A percentile compares a stretch with the other conserved stretches of the same genome.
Evolutionary conservation across 306 rosid species (phyloP).

Genomic region (Rosa multiflora): DNA sequence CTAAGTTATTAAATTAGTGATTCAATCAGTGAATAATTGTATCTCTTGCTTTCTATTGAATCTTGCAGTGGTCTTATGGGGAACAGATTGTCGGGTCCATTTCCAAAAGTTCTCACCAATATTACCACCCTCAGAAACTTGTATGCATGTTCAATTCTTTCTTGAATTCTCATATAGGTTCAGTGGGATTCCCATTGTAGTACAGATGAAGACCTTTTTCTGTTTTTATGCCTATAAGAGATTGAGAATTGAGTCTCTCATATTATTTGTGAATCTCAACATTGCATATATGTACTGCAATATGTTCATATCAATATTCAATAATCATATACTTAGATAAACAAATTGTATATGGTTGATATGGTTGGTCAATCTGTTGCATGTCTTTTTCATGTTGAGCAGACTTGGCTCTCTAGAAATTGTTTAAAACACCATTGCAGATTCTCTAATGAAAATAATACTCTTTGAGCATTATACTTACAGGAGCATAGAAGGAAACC

Average conservation of each 20-base stretch:
- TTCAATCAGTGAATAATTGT: conserved; percentile 12
- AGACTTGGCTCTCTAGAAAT: background rate
- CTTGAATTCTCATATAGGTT: conserved; percentile 14
- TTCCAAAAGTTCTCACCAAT: conserved; percentile 75
- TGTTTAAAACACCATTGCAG: conserved; percentile 12
- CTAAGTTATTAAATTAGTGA: conserved; percentile 11
- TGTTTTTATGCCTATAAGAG: background rate
- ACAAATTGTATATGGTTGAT: background rate
- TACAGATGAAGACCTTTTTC: background rate
- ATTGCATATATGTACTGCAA: background rate
- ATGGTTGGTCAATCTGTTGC: background rate
- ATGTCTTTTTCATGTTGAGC: background rate
- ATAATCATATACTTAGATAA: background rate
- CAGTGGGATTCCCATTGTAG: background rate
- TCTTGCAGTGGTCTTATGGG: conserved; percentile 84
- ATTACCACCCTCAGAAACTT: conserved; percentile 79
- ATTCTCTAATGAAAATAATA: conserved; percentile 13
- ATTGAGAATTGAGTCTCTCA: background rate
- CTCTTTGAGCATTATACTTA: conserved; percentile 1
- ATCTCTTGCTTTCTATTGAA: conserved; percentile 22
- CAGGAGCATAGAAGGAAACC: conserved; percentile 92
- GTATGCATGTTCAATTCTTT: conserved; percentile 48
- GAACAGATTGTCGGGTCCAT: conserved; percentile 83
- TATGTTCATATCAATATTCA: background rate
- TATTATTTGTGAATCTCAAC: background rate